A percentile compares a stretch with the other conserved stretches of the same genome.
Evolutionary conservation across 1,284 basidiomycete genomes (phyloP).

Genomic region (Trametes polyzona): DNA sequence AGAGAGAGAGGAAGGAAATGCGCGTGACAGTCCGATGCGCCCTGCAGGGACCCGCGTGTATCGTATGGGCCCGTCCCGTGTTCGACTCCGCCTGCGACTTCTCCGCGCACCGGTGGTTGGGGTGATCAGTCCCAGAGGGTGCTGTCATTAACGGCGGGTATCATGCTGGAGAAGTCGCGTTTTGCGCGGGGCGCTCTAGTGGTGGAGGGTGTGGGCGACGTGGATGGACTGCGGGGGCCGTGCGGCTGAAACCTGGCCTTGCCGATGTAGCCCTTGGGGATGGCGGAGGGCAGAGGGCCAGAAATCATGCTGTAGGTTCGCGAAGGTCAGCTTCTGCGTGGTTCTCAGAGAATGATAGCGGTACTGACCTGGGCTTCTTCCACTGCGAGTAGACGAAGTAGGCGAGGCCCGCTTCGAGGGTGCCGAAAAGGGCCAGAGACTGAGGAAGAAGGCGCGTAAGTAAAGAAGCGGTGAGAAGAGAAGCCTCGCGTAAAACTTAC

Average conservation of each 20-base stretch:
- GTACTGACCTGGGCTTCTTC: constrained; percentile 30
- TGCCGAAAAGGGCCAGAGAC: constrained; percentile 32
- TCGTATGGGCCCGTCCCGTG: constrained; percentile 1
- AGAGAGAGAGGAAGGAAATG: background rate
- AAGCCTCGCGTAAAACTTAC: constrained; percentile 20
- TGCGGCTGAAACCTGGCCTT: constrained; percentile 26
- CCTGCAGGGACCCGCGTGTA: too few species aligned
- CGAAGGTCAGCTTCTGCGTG: background rate
- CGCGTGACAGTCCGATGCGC: background rate
- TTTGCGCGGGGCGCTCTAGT: constrained; percentile 11
- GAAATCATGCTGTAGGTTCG: constrained; percentile 22
- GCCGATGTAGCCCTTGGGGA: constrained; percentile 33
- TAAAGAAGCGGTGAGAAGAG: background rate
- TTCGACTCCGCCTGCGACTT: background rate
- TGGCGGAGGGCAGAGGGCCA: constrained; percentile 30
- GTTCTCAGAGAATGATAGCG: background rate
- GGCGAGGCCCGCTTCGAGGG: constrained; percentile 30
- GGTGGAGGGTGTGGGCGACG: constrained; percentile 18
- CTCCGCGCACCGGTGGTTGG: background rate
- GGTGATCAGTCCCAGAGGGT: constrained; percentile 24
- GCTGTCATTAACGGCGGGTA: constrained; percentile 24
- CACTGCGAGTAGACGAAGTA: constrained; percentile 31
- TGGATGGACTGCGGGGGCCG: constrained; percentile 18
- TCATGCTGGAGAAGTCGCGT: constrained; percentile 19
- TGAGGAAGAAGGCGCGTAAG: constrained; percentile 4